Percentiles rank a stretch among this genome's conserved stretches.
These are phyloP conservation scores for Blastocystis sp. DNA, from an alignment of 352 stramenopile genomes.

Conservation along the genomic window DNA sequence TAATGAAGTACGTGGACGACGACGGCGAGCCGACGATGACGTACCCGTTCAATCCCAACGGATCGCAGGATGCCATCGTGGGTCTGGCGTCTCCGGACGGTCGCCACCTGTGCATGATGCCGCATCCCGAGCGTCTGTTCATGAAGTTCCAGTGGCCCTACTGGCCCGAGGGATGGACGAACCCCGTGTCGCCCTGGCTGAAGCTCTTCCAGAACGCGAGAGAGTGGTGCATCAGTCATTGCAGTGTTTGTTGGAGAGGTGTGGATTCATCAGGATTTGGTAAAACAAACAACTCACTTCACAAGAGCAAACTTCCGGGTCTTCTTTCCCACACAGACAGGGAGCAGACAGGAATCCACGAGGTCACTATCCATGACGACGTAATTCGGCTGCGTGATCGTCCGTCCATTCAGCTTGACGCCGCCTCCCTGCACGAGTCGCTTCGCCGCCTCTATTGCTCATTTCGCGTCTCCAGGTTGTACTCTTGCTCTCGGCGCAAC, in stretches of 20 bases:
- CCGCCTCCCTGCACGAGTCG: conserved; percentile 20
- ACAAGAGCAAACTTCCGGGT: not conserved
- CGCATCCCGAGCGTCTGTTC: conserved; percentile 91
- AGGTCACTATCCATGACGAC: not conserved
- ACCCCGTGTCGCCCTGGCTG: conserved; percentile 80
- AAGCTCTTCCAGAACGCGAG: conserved; percentile 95
- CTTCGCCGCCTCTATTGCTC: not conserved
- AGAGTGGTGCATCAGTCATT: conserved; percentile 75
- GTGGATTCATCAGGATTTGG: not conserved
- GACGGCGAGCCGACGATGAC: conserved; percentile 78
- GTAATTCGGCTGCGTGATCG: not conserved
- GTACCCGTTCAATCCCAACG: conserved; percentile 99
- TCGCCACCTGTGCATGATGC: conserved; percentile 95
- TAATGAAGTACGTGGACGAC: conserved; percentile 93
- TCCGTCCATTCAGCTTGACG: conserved; percentile 1
- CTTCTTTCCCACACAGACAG: not conserved
- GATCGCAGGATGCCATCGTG: conserved; percentile 84
- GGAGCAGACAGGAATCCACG: not conserved
- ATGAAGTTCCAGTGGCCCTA: conserved; percentile 94
- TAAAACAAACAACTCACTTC: not conserved
- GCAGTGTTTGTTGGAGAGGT: not conserved
- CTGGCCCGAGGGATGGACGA: conserved; percentile 72
- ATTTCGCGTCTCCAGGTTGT: too few species aligned
- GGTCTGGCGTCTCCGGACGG: conserved; percentile 88
- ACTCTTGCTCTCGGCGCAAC: conserved; percentile 35